A percentile compares a stretch with the other conserved stretches of the same genome.
phyloP scores from a whole-genome alignment of 768 basidiomycete species.

The Mycena sanguinolenta region DNA sequence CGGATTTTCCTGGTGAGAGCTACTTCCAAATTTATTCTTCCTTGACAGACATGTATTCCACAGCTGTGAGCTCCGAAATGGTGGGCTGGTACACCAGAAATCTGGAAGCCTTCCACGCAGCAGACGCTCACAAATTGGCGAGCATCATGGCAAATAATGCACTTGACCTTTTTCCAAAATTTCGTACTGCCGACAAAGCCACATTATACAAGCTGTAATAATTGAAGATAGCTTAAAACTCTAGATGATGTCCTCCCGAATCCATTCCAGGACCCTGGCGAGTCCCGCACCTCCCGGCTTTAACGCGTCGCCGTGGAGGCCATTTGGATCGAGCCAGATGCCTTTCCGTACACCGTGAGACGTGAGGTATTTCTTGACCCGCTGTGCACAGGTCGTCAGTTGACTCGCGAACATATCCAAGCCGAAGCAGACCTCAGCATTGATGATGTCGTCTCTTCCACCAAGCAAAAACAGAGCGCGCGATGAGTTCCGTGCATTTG shows the following conservation, averaged over 20 bases:
- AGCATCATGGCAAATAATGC: conserved; percentile 65
- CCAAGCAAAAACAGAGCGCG: conserved; percentile 84
- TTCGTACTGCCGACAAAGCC: conserved; percentile 17
- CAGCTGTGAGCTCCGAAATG: conserved; percentile 72
- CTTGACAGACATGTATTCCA: background rate
- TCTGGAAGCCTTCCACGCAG: conserved; percentile 61
- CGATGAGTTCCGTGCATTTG: conserved; percentile 75
- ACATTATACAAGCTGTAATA: conserved; percentile 13
- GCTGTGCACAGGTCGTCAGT: conserved; percentile 52
- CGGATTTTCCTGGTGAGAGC: conserved; percentile 79
- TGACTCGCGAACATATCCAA: background rate
- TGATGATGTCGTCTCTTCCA: conserved; percentile 85
- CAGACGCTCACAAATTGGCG: conserved; percentile 54
- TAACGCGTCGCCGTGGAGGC: conserved; percentile 74
- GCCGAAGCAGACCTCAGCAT: conserved; percentile 67
- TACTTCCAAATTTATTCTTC: background rate
- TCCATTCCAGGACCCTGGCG: conserved; percentile 73
- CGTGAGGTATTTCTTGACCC: conserved; percentile 79
- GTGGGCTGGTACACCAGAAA: conserved; percentile 73
- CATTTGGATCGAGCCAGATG: conserved; percentile 73
- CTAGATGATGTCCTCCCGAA: conserved; percentile 47
- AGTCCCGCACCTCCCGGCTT: conserved; percentile 65
- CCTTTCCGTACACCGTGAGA: conserved; percentile 82
- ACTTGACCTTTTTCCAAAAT: conserved; percentile 61
- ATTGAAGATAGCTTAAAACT: conserved; percentile 9